A percentile compares a stretch with the other conserved stretches of the same genome.
phyloP scores from a whole-genome alignment of 495 filamentous ascomycete genomes.

The Xylaria cubensis region DNA sequence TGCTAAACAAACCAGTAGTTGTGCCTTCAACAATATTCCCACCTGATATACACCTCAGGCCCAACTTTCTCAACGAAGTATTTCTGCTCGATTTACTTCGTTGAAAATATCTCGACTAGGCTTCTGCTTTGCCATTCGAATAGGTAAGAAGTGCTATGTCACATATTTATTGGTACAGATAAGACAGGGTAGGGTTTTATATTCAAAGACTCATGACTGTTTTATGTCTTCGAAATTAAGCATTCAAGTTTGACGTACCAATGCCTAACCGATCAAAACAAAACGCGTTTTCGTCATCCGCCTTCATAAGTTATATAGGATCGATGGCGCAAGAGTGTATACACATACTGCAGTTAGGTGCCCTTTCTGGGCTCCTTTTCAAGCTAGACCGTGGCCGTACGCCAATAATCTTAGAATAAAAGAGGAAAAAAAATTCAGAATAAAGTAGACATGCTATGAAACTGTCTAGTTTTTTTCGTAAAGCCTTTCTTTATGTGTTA shows the following conservation, averaged over 20 bases:
- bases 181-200: background rate
- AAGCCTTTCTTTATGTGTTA: background rate
- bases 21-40: background rate
- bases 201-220: background rate
- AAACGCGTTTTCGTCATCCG: background rate
- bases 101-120: background rate
- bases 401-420: background rate
- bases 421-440: background rate
- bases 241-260: background rate
- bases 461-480: background rate
- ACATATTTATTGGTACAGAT: background rate
- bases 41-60: background rate
- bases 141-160: background rate
- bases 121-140: background rate
- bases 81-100: background rate
- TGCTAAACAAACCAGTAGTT: background rate
- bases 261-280: background rate
- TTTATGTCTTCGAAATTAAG: conserved; percentile 3
- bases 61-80: background rate
- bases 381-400: background rate
- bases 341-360: background rate
- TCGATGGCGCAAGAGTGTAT: background rate
- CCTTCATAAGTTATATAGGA: background rate
- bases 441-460: background rate
- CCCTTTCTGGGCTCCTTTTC: background rate